Evolutionary conservation across 1,139 yeast genomes (phyloP).

Genomic region (Debaryomyces subglobosus): DNA sequence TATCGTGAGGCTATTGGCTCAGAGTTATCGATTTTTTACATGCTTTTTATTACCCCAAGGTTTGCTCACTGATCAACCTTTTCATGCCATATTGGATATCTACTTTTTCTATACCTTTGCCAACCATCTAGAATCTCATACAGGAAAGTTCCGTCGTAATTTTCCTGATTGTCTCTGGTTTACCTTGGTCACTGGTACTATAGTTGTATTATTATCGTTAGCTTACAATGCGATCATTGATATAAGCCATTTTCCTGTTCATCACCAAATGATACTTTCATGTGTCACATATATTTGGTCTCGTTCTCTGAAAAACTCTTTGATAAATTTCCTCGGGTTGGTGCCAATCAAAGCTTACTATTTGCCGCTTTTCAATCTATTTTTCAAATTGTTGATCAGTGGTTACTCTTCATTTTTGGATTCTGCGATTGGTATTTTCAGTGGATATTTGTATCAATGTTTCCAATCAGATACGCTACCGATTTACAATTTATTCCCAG

Average conservation of each 20-base stretch:
- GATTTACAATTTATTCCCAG: slow-evolving; percentile 44
- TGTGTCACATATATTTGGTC: slow-evolving; percentile 67
- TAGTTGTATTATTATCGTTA: slow-evolving; percentile 37
- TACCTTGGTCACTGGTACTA: slow-evolving; percentile 50
- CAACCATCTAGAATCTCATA: slow-evolving; percentile 50
- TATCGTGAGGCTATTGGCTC: slow-evolving; percentile 20
- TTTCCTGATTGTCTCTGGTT: slow-evolving; percentile 63
- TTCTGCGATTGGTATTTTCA: slow-evolving; percentile 51
- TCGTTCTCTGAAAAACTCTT: slow-evolving; percentile 51
- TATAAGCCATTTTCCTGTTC: slow-evolving; percentile 23
- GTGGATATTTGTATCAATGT: slow-evolving; percentile 64
- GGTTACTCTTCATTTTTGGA: slow-evolving; percentile 44
- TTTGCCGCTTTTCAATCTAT: slow-evolving; percentile 57
- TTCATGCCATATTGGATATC: slow-evolving; percentile 53
- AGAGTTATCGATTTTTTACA: slow-evolving; percentile 51
- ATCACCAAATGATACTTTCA: slow-evolving; percentile 47
- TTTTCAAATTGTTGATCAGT: slow-evolving; percentile 47
- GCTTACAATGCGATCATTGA: slow-evolving; percentile 30
- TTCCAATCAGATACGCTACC: slow-evolving; percentile 57
- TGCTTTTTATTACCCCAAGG: slow-evolving; percentile 51
- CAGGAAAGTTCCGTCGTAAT: slow-evolving; percentile 54
- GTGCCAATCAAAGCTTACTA: slow-evolving; percentile 62
- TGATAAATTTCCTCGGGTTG: slow-evolving; percentile 54
- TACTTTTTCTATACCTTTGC: slow-evolving; percentile 62
- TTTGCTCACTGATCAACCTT: slow-evolving; percentile 35